phyloP scores from a whole-genome alignment of 768 basidiomycete species.

The Naganishia friedmannii region DNA sequence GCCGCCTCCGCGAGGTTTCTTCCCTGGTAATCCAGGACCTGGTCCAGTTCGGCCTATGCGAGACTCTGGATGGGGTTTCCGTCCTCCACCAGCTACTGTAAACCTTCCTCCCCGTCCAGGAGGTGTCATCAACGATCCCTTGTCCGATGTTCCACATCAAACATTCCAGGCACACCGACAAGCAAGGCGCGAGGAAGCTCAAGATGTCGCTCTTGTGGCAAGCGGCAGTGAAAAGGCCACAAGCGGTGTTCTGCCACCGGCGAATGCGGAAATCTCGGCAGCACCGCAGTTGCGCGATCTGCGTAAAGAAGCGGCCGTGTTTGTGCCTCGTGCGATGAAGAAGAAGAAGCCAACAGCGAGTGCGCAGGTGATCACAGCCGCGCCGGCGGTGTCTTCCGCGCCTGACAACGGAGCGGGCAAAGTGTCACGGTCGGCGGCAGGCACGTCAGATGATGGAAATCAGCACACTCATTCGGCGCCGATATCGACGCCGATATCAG shows the following conservation, averaged over 20 bases:
- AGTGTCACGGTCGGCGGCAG: background rate
- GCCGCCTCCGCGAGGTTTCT: slow-evolving; percentile 25
- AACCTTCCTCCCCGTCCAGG: slow-evolving; percentile 15
- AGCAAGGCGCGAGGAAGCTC: slow-evolving; percentile 47
- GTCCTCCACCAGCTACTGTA: slow-evolving; percentile 52
- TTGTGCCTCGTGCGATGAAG: slow-evolving; percentile 71
- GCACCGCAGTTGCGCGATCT: slow-evolving; percentile 85
- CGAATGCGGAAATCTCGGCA: slow-evolving; percentile 72
- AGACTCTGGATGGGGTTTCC: background rate
- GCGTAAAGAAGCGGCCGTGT: slow-evolving; percentile 90
- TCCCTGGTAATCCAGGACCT: slow-evolving; percentile 25
- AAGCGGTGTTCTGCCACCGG: slow-evolving; percentile 44
- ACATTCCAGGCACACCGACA: slow-evolving; percentile 73
- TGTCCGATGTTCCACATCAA: slow-evolving; percentile 71
- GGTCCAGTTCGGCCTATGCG: background rate
- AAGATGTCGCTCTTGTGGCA: background rate
- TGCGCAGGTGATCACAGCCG: slow-evolving; percentile 38
- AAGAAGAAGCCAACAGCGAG: slow-evolving; percentile 64
- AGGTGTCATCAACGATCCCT: slow-evolving; percentile 62
- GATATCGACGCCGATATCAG: slow-evolving; percentile 7
- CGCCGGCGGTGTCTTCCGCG: slow-evolving; percentile 34
- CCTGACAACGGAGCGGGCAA: background rate
- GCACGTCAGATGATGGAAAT: slow-evolving; percentile 31
- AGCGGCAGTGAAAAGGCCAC: slow-evolving; percentile 33
- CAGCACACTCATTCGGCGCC: slow-evolving; percentile 31